Percentiles rank a stretch among this genome's conserved stretches.
phyloP scores from a whole-genome alignment of 169 alveolate genomes.

The Plasmodium cynomolgi region DNA sequence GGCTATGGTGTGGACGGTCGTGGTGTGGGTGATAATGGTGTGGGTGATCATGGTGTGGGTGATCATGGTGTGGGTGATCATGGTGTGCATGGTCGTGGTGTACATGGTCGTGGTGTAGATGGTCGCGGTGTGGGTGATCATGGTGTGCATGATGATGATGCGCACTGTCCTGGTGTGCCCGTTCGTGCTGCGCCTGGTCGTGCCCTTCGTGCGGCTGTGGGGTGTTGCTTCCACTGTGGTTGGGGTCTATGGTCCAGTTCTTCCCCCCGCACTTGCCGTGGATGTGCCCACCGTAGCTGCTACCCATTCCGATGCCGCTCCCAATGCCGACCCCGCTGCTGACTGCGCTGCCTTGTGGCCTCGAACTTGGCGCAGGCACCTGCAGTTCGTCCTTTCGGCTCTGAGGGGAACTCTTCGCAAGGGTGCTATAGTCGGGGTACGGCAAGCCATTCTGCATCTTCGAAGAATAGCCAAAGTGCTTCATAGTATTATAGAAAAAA shows the following conservation, averaged over 20 bases:
- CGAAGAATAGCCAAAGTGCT: conserved; percentile 64
- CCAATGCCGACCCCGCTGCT: neutral
- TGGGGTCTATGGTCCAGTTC: neutral
- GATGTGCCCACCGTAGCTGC: neutral
- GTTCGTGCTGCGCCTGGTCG: neutral
- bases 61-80: neutral
- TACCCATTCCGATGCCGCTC: neutral
- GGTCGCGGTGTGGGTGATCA: no score
- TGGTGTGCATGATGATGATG: neutral
- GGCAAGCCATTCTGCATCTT: neutral
- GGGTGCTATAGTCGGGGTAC: conserved; percentile 10
- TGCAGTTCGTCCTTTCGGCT: conserved; percentile 12
- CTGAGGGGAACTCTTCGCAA: neutral
- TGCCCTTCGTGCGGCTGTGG: neutral
- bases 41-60: neutral
- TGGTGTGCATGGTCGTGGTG: neutral
- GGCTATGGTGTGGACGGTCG: neutral
- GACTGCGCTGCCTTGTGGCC: conserved; percentile 2
- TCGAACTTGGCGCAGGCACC: neutral
- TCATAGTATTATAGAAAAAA: conserved; percentile 41
- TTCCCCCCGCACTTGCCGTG: neutral
- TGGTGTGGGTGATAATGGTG: neutral
- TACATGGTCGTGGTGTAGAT: neutral
- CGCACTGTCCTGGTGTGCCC: neutral
- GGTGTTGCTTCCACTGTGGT: neutral